These are phyloP conservation scores for Lactarius indigo DNA, from an alignment of 768 basidiomycete species.

Conservation along the genomic window DNA sequence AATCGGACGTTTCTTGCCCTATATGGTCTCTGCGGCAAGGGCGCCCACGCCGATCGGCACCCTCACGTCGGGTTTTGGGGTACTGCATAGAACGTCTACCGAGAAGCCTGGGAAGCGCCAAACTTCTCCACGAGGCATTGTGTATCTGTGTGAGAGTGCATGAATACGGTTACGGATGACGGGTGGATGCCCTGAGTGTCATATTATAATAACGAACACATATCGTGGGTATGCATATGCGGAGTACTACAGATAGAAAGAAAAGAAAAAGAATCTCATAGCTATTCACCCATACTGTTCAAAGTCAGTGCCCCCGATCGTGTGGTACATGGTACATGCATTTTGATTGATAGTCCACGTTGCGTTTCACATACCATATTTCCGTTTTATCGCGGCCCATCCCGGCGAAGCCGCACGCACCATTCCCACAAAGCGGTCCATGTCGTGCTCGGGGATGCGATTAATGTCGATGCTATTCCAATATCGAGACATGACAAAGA, in stretches of 20 bases:
- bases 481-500: slow-evolving; percentile 64
- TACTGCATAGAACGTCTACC: slow-evolving; percentile 17
- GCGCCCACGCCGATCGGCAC: slow-evolving; percentile 20
- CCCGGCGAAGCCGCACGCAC: slow-evolving; percentile 61
- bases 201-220: slow-evolving; percentile 8
- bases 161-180: slow-evolving; percentile 6
- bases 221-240: slow-evolving; percentile 14
- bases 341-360: slow-evolving; percentile 18
- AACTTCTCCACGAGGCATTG: slow-evolving; percentile 12
- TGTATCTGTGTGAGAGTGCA: slow-evolving; percentile 3
- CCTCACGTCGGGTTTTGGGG: slow-evolving; percentile 22
- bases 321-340: slow-evolving; percentile 8
- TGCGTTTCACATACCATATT: slow-evolving; percentile 55
- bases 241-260: slow-evolving; percentile 5
- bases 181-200: slow-evolving; percentile 4
- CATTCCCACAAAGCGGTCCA: slow-evolving; percentile 67
- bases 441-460: slow-evolving; percentile 81
- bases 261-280: not conserved
- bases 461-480: slow-evolving; percentile 86
- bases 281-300: slow-evolving; percentile 1
- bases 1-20: slow-evolving; percentile 1
- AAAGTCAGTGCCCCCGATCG: slow-evolving; percentile 15
- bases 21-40: not conserved
- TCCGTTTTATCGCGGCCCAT: slow-evolving; percentile 72
- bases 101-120: slow-evolving; percentile 14